phyloP scores from a whole-genome alignment of 768 basidiomycete genomes.

The Russula dissimulans region DNA sequence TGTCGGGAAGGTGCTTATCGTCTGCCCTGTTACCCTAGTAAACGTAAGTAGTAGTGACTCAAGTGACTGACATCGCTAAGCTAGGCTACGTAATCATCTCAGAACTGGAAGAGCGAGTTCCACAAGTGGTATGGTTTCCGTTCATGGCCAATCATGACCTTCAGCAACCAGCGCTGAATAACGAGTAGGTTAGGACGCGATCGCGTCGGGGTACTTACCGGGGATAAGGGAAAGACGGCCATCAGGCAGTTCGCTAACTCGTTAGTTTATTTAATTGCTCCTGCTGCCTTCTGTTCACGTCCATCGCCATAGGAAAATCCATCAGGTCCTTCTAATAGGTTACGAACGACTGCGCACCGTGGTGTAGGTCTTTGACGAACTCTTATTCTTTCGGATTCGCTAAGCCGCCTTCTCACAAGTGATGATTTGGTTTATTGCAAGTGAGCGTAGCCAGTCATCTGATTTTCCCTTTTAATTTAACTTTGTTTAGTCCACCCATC shows the following conservation, averaged over 20 bases:
- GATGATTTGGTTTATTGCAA: conserved; percentile 53
- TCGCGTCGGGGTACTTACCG: conserved; percentile 48
- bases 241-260: conserved; percentile 69
- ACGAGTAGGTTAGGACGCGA: conserved; percentile 42
- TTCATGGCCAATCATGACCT: background rate
- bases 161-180: background rate
- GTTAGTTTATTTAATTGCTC: conserved; percentile 32
- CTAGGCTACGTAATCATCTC: background rate
- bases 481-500: conserved; percentile 62
- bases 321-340: conserved; percentile 87
- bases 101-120: conserved; percentile 97
- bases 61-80: background rate
- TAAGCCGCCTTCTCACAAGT: conserved; percentile 25
- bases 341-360: conserved; percentile 85
- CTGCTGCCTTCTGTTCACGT: background rate
- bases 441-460: conserved; percentile 31
- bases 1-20: conserved; percentile 80
- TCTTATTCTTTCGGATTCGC: background rate
- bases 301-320: conserved; percentile 42
- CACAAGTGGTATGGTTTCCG: conserved; percentile 67
- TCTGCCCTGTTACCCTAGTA: conserved; percentile 87
- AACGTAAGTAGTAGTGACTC: conserved; percentile 40
- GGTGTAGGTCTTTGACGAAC: conserved; percentile 38
- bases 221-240: conserved; percentile 44
- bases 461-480: background rate